Evolutionary conservation across 257 asterid species (phyloP).

Genomic region (Plantago major): DNA sequence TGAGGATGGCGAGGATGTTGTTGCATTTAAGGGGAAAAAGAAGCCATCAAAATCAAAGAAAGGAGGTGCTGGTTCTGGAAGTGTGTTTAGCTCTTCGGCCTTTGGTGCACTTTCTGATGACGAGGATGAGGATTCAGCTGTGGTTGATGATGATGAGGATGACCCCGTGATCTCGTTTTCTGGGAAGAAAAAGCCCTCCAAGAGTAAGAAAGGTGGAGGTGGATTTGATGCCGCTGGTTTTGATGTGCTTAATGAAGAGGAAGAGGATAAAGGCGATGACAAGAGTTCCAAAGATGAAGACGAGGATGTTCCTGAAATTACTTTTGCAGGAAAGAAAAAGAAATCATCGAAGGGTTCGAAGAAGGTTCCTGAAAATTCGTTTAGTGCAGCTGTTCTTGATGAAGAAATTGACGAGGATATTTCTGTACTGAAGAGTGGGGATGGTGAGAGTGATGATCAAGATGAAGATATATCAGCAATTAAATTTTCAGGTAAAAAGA

Average conservation of each 20-base stretch:
- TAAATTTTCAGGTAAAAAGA: constrained; percentile 79
- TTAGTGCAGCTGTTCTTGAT: constrained; percentile 39
- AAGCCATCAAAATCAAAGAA: constrained; percentile 34
- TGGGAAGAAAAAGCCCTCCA: constrained; percentile 69
- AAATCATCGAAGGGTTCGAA: constrained; percentile 50
- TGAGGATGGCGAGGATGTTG: constrained; percentile 22
- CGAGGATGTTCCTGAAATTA: constrained; percentile 33
- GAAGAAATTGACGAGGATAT: constrained; percentile 42
- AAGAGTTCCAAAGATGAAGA: constrained; percentile 50
- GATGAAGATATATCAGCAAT: constrained; percentile 43
- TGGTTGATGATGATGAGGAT: constrained; percentile 36
- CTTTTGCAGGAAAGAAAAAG: constrained; percentile 73
- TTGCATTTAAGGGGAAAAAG: constrained; percentile 34
- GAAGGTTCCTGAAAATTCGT: constrained; percentile 37
- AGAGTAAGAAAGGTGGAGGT: constrained; percentile 44
- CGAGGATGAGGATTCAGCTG: constrained; percentile 33
- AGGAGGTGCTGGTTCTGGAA: constrained; percentile 34
- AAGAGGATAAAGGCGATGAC: constrained; percentile 31
- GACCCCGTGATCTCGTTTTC: constrained; percentile 46
- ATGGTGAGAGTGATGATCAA: constrained; percentile 35
- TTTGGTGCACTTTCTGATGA: constrained; percentile 33
- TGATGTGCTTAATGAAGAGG: constrained; percentile 50
- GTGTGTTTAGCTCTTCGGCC: constrained; percentile 22
- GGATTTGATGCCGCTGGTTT: constrained; percentile 31
- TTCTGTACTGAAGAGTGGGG: constrained; percentile 30